Conservation (phyloP, 768 basidiomycete species). For the Vishniacozyma victoriae region DNA sequence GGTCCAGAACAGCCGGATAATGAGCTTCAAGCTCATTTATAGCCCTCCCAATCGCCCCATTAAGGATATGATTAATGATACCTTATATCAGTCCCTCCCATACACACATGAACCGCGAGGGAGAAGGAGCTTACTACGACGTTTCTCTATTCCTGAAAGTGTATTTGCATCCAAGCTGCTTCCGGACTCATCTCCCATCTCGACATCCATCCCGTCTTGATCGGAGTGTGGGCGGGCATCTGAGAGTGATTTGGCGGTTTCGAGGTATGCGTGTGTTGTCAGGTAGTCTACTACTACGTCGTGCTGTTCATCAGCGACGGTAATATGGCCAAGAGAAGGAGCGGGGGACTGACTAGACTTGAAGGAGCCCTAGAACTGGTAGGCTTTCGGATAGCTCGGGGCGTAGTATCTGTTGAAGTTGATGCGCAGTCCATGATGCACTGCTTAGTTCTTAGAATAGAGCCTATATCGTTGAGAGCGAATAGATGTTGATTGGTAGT, state of each 20-base stretch:
- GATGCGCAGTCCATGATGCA: too few species aligned
- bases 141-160: conserved; percentile 19
- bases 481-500: too few species aligned
- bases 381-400: too few species aligned
- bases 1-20: conserved; percentile 66
- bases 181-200: neutral
- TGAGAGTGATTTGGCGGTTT: conserved; percentile 26
- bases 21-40: conserved; percentile 60
- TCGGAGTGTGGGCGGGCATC: neutral
- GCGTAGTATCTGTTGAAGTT: too few species aligned
- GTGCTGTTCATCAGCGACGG: too few species aligned
- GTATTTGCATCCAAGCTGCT: conserved; percentile 3
- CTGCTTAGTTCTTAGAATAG: too few species aligned
- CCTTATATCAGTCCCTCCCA: conserved; percentile 50
- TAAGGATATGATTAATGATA: conserved; percentile 63
- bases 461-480: too few species aligned
- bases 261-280: conserved; percentile 27
- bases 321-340: too few species aligned
- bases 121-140: conserved; percentile 18
- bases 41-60: conserved; percentile 69
- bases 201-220: neutral
- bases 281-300: conserved; percentile 35
- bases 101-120: neutral
- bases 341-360: too few species aligned
- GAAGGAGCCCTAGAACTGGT: too few species aligned